Conservation (phyloP, 2,329 filamentous ascomycete species). For the Talaromyces sp. region DNA sequence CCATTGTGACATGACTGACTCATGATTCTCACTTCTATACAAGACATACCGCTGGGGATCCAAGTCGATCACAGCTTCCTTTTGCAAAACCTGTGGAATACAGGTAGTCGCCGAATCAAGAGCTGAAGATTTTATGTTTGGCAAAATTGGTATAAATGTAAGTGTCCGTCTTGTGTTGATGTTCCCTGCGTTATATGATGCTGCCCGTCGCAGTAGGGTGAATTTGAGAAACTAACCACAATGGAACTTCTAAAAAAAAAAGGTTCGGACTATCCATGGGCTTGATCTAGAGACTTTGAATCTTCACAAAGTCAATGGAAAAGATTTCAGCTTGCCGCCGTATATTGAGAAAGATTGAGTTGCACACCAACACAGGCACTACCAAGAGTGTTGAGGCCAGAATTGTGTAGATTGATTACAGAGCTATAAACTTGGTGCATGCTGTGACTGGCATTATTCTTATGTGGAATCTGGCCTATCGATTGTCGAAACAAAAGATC, state of each 20-base stretch:
- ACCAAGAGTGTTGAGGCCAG: not conserved
- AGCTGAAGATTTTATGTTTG: slow-evolving; percentile 18
- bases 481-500: not conserved
- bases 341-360: slow-evolving; percentile 2
- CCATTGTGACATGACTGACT: not conserved
- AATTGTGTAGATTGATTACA: not conserved
- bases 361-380: not conserved
- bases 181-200: not conserved
- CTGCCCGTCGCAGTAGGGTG: not conserved
- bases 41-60: slow-evolving; percentile 29
- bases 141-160: slow-evolving; percentile 31
- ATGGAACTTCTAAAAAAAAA: not conserved
- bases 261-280: slow-evolving; percentile 28
- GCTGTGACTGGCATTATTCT: not conserved
- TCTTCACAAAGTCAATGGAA: slow-evolving; percentile 23
- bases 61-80: slow-evolving; percentile 28
- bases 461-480: not conserved
- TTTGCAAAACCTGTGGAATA: slow-evolving; percentile 32
- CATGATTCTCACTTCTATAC: not conserved
- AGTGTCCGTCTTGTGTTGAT: not conserved
- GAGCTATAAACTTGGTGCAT: not conserved
- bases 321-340: slow-evolving; percentile 5
- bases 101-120: slow-evolving; percentile 28
- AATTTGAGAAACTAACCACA: not conserved
- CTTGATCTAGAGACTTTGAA: slow-evolving; percentile 28